Evolutionary conservation across 2,329 filamentous ascomycete species (phyloP), one percentile per base, ranked within the genome.

Genomic region (Fusarium odoratissimum): DNA sequence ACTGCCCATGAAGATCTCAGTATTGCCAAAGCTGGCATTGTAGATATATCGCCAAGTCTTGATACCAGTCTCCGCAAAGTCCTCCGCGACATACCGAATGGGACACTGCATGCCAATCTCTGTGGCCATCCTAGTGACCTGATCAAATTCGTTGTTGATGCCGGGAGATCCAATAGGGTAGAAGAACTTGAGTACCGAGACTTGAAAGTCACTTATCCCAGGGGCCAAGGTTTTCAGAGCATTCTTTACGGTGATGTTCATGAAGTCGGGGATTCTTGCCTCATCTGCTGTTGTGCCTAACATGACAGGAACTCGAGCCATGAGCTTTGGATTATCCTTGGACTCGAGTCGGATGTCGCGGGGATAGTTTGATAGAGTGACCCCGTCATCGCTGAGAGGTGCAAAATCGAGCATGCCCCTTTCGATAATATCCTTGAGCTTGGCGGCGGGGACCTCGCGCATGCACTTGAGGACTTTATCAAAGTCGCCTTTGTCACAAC

Each of bases 11-110:
- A 19, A 82, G 79, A 72, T 84, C 33, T 60, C 83, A 64, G 83
- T 81, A 67, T 87, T 87, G 19, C 81, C 70, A 79, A 85, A 88
- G 75, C 86, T 84, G 10, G 82, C 86, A 58, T 85, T 82, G 75
- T 84, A 88, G 35, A 83, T 80, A 62, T 83, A 86, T 33, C 82
- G 79, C 83, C 84, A 88, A 13, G 82, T 78, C 0, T 82, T 80
- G 11, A 86, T 79, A 13, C 76, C 81, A 8, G 80, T 75, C 0
- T 63, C 40, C 0, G 72, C 62, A 14, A 82, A 82, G 5, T 82
- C 82, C 6, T 80, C 72, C 8, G 79, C 74, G 11, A 80, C 77
- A 4, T 72, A 52, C 13, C 64, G 72, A 6, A 65, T 51, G 0
- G 76, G 70, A 9, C 78, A 80, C 17, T 74, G 72, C 28, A 72